Base-by-base conservation (phyloP, 345 rosid species). In the Cardamine chenopodiifolia region DNA sequence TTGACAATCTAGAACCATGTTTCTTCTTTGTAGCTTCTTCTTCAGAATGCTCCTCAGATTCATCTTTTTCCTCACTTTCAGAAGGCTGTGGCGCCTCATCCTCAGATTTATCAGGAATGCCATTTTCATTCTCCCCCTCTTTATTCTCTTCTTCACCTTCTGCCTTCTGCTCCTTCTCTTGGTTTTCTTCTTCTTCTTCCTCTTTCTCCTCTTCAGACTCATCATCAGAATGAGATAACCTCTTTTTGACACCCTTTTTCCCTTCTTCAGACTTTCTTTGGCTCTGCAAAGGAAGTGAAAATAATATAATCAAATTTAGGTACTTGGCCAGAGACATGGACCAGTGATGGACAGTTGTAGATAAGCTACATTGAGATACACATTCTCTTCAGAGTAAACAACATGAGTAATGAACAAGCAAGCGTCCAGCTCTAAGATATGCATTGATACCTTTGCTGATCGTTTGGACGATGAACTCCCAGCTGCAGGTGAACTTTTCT, bases 61-160 rank as follows among this genome's bases (percentile, higher is more conserved):
- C 73, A 65, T 37, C 73, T 59, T 66, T 86, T 77, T 87, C 96
- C 75, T 89, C 92, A 19, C 90, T 90, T 80, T 88, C 96, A 72
- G 89, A 87, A 79, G 86, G 83, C 72, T 86, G 94, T 6, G 81
- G 81, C 11, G 68, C 53, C 71, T 73, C 77, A 50, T 78, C 81
- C 56, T 78, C 77, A 66, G 77, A 78, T 50, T 71, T 71, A 66
- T 78, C 81, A 48, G 76, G 61, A 37, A 65, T 58, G 11, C 68
- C 99, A 85, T 92, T 87, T 79, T 77, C 86, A 55, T 80, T 81
- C 68, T 83, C 86, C 54, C 81, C 86, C 47, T 78, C 90, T 71
- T 78, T 80, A 11, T 75, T 67, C 74, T 82, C 59, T 56, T 72
- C 68, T 53, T 72, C 84, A 56, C 84, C 83, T 40, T 70, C 88